phyloP scores from a whole-genome alignment of 1,284 basidiomycete species.

The Cutaneotrichosporon sp. region DNA sequence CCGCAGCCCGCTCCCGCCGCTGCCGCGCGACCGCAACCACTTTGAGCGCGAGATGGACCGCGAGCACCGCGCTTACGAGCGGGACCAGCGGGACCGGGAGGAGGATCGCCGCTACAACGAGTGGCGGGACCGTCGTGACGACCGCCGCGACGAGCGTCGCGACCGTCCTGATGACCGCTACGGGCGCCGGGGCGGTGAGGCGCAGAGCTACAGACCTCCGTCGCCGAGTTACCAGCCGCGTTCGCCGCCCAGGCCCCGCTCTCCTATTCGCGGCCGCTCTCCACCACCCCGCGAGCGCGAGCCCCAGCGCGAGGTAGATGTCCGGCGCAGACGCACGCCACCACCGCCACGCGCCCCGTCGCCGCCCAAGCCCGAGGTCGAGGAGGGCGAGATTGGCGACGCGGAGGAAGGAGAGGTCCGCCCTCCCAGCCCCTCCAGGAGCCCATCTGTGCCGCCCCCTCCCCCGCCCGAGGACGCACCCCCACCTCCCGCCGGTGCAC shows the following conservation, averaged over 20 bases:
- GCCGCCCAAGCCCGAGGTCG: conserved; percentile 10
- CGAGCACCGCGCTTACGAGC: background rate
- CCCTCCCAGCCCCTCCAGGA: conserved; percentile 3
- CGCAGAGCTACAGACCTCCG: background rate
- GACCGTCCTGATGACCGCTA: conserved; percentile 3
- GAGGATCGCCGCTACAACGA: background rate
- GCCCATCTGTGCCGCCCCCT: conserved; percentile 16
- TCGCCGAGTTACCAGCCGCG: background rate
- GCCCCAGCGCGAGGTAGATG: background rate
- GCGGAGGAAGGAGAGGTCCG: conserved; percentile 1
- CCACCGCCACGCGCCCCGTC: background rate
- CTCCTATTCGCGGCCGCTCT: background rate
- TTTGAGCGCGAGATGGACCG: conserved; percentile 2
- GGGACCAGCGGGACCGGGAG: background rate
- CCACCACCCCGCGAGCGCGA: background rate
- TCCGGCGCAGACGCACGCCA: conserved; percentile 6
- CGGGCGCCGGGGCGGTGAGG: background rate
- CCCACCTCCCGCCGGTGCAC: conserved; percentile 17
- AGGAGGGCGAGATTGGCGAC: conserved; percentile 9
- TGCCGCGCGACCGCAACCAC: background rate
- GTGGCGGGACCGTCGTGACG: background rate
- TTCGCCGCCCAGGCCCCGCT: background rate
- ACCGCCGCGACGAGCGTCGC: background rate
- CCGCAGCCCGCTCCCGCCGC: background rate
- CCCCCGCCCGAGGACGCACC: conserved; percentile 18